Percentiles rank a stretch among this genome's conserved stretches.
Conservation (phyloP, 768 basidiomycete genomes). For the Ramaria rubella region DNA sequence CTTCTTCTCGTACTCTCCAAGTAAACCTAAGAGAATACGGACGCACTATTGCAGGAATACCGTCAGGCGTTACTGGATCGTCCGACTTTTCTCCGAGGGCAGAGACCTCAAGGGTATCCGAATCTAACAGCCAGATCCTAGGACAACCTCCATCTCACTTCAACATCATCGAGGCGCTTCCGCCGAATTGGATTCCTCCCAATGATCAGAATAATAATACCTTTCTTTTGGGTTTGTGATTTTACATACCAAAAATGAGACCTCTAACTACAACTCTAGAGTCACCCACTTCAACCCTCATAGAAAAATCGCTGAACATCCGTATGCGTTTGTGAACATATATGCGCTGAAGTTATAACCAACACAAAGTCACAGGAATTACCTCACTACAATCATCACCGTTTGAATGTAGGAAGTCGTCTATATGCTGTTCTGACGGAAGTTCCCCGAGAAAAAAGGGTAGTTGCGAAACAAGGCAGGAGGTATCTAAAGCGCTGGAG, state of each 20-base stretch:
- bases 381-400: not conserved
- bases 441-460: slow-evolving; percentile 33
- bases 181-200: not conserved
- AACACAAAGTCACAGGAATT: not conserved
- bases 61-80: not conserved
- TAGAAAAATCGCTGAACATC: not conserved
- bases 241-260: not conserved
- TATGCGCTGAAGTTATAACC: not conserved
- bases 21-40: not conserved
- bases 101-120: no score
- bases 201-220: not conserved
- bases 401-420: no score
- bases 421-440: not conserved
- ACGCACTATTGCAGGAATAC: not conserved
- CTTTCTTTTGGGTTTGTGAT: not conserved
- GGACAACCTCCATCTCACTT: no score
- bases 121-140: no score
- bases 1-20: not conserved
- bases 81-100: not conserved
- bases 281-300: not conserved
- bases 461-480: slow-evolving; percentile 32
- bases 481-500: slow-evolving; percentile 29
- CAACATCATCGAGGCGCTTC: no score
- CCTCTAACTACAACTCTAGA: not conserved
- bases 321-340: not conserved